phyloP scores from a whole-genome alignment of 129 eudicot genomes.

The Escallonia rubra region DNA sequence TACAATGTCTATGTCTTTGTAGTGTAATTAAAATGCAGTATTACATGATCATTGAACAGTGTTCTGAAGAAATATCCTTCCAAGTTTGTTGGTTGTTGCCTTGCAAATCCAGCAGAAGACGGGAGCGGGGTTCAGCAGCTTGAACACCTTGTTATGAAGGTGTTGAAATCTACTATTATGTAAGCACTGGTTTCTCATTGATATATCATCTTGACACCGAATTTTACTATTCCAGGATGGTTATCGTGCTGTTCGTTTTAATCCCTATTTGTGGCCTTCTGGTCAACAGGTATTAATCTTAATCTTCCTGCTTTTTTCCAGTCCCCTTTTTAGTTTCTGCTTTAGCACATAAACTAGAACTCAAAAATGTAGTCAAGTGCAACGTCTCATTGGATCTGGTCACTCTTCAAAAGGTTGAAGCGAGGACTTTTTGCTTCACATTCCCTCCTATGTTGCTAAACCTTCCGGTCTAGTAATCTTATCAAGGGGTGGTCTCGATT shows the following conservation, averaged over 20 bases:
- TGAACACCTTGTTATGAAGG: conserved; percentile 61
- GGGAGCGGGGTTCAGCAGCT: conserved; percentile 70
- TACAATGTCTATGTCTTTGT: background rate
- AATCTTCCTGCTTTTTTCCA: background rate
- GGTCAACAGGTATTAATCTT: conserved; percentile 55
- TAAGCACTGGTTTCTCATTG: background rate
- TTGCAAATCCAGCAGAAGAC: conserved; percentile 93
- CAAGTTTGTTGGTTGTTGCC: conserved; percentile 85
- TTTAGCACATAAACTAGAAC: background rate
- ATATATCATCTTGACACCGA: conserved; percentile 10
- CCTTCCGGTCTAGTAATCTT: background rate
- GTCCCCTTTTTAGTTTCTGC: no score
- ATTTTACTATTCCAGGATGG: conserved; percentile 46
- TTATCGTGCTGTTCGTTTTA: conserved; percentile 87
- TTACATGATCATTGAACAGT: conserved; percentile 31
- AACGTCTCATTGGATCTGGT: background rate
- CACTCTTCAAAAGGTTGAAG: background rate
- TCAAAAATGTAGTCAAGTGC: background rate
- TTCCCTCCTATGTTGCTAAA: background rate
- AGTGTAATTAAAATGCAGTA: background rate
- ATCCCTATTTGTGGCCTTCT: conserved; percentile 90
- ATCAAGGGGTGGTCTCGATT: background rate
- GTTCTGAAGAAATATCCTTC: conserved; percentile 71
- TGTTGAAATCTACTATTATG: conserved; percentile 9
- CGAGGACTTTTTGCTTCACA: background rate